Base-by-base conservation (phyloP, 2,329 filamentous ascomycete genomes). In the Colletotrichum sp. region DNA sequence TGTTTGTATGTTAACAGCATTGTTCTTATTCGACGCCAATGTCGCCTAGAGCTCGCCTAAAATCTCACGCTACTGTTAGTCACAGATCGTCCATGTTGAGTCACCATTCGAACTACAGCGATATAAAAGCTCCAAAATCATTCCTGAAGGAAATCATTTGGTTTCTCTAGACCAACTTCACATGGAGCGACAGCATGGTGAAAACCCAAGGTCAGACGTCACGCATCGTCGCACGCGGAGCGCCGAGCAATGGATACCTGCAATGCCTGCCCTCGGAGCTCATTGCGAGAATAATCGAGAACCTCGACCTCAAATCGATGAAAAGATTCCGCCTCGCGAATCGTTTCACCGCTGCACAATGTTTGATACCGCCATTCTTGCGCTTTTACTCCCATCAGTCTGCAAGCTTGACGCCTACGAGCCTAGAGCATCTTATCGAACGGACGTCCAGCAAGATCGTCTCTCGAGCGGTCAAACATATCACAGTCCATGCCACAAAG, bases 1-100 rank as follows among this genome's bases (percentile, higher is more conserved):
- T 49, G 44, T 13, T 49, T 49, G n/a, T 21, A 49, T n/a, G n/a
- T 49, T 49, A 49, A 49, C n/a, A 49, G n/a, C 18, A 49, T 0
- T 21, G 2, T 49, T 0, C 44, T 21, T n/a, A 21, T 49, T 49
- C n/a, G 1, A n/a, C n/a, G n/a, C 0, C n/a, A 49, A 13, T 7
- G 0, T 49, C 10, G 44, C 44, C n/a, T 21, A 52, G 6, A 52
- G 4, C n/a, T 52, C 44, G 44, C n/a, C 44, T 52, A 52, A 52
- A 52, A 21, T 52, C 44, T 52, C 44, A 52, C 44, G 10, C 2
- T 24, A 8, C 4, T 21, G 44, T 52, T 52, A 21, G 44, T 49
- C 44, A 8, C 44, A 8, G 10, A 21, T 49, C 44, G 10, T 49
- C n/a, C 3, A 21, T 21, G n/a, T 49, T 49, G 44, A 21, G 44